Conservation (phyloP, 305 asterid species). For the Rubia balearica region DNA sequence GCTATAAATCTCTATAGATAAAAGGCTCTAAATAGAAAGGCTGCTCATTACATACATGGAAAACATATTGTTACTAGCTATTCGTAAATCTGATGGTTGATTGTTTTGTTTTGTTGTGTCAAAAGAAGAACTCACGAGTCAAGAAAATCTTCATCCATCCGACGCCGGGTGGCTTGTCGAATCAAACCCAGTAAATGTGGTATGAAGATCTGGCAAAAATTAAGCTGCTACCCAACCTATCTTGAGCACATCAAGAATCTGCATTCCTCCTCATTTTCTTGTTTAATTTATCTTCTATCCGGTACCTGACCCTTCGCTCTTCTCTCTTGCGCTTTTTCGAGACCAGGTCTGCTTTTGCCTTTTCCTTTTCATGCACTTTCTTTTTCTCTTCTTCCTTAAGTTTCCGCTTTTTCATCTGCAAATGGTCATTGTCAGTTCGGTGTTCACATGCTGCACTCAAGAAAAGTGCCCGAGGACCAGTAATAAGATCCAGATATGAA, state of each 20-base stretch:
- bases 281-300: conserved; percentile 58
- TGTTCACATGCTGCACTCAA: neutral
- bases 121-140: neutral
- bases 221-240: no score
- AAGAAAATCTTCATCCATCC: no score
- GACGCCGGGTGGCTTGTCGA: neutral
- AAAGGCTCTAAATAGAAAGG: neutral
- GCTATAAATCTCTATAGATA: neutral
- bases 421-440: conserved; percentile 10
- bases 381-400: conserved; percentile 48
- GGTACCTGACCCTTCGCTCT: conserved; percentile 73
- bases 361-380: conserved; percentile 50
- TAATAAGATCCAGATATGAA: neutral
- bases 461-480: neutral
- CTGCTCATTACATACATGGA: neutral
- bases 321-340: conserved; percentile 81
- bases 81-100: neutral
- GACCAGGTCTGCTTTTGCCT: conserved; percentile 68
- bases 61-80: neutral
- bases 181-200: neutral
- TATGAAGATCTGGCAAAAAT: neutral
- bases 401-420: conserved; percentile 59
- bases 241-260: conserved; percentile 18
- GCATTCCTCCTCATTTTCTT: conserved; percentile 56
- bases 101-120: neutral